Evolutionary conservation across 2,329 filamentous ascomycete species (phyloP), one percentile per base, ranked within the genome.

Genomic region (Diplocarpon rosae): DNA sequence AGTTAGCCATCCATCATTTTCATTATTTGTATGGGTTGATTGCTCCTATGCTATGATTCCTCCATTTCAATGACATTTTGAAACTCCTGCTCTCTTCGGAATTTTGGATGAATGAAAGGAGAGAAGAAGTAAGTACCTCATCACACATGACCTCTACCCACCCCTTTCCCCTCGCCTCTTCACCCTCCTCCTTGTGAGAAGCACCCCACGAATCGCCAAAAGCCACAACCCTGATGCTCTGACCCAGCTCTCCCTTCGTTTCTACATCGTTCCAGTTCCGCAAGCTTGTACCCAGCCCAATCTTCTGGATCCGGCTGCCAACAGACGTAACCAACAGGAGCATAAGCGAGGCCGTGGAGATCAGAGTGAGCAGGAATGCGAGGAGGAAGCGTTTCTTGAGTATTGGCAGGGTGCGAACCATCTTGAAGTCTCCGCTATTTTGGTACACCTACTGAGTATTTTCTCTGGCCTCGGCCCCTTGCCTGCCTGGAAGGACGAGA

Each of bases 181-280:
- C 43, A 2, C 37, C 46, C 8, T 47, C 46, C 8, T 47, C 49
- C 20, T 48, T 30, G 2, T 13, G 36, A 49, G 56, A 50, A 50
- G 57, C 59, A 5, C 56, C 57, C 57, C 58, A 62, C 20, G 51
- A 54, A 43, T 62, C 59, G 2, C 59, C 59, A 46, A 62, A 61
- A 37, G 60, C 52, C 5, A 62, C 56, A 31, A 62, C 36, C 28
- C 54, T 46, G 8, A 55, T 24, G 2, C 51, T 52, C 41, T 45
- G 47, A 11, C 42, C 48, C 5, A 37, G 35, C 15, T 46, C 42
- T 5, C 40, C 50, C 5, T 42, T 35, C 5, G 42, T 42, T 27
- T 42, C 43, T 7, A 46, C 43, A 24, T 35, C 41, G 8, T 24
- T 1, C 56, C 54, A 59, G 15, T 40, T 45, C 55, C 53, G 58